These are phyloP conservation scores for Paraphaeosphaeria sporulosa DNA, from an alignment of 2,329 filamentous ascomycete species.

Conservation along the genomic window DNA sequence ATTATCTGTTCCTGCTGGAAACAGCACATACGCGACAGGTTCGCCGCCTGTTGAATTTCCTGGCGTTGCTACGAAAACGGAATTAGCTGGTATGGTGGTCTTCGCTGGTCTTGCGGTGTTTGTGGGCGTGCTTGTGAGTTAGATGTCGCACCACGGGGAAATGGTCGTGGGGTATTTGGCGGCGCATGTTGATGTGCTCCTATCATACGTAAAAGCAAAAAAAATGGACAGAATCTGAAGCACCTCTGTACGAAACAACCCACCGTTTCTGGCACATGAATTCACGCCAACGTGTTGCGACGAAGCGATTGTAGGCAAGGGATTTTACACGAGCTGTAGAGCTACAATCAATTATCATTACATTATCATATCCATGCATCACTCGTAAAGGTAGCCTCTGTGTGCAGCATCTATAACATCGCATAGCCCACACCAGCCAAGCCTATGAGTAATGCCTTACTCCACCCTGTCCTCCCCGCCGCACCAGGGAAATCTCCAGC, in stretches of 20 bases:
- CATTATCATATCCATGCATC: neutral
- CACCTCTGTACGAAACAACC: too few relatives aligned
- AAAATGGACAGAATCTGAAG: too few relatives aligned
- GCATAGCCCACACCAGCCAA: neutral
- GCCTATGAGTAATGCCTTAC: neutral
- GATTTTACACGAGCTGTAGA: neutral
- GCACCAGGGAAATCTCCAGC: neutral
- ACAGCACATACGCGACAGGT: slow-evolving; percentile 22
- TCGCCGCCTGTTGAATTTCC: slow-evolving; percentile 23
- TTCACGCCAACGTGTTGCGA: too few relatives aligned
- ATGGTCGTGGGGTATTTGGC: neutral
- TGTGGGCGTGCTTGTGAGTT: neutral
- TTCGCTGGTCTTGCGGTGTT: slow-evolving; percentile 28
- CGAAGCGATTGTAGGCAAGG: neutral
- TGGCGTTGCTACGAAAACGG: slow-evolving; percentile 20
- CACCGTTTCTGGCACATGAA: neutral
- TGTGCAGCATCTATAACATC: neutral
- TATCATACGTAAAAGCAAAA: too few relatives aligned
- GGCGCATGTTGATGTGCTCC: neutral
- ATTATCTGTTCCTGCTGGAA: slow-evolving; percentile 13
- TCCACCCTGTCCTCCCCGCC: neutral
- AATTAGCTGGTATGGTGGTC: slow-evolving; percentile 25
- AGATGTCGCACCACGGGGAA: neutral
- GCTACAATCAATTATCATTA: slow-evolving; percentile 1
- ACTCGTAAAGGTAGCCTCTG: neutral